Evolutionary conservation across 1,139 yeast genomes (phyloP).

Genomic region (Debaryomyces singareniensis): DNA sequence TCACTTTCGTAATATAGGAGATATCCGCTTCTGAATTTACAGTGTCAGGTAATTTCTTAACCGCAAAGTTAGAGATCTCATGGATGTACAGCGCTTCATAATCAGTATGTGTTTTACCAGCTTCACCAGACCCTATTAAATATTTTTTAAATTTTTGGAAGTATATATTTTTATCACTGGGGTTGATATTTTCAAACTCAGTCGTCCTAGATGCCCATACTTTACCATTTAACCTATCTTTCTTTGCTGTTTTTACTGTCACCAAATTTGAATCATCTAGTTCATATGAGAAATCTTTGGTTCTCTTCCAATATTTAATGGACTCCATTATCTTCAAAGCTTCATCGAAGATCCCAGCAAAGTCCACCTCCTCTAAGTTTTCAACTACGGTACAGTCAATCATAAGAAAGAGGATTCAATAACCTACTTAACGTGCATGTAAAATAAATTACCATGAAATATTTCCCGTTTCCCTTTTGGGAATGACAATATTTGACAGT

Average conservation of each 20-base stretch:
- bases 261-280: conserved; percentile 3
- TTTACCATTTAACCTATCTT: conserved; percentile 9
- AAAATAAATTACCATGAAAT: neutral
- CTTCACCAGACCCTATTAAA: conserved; percentile 13
- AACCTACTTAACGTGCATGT: too few relatives aligned
- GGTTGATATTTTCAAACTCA: conserved; percentile 12
- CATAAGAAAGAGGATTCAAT: too few relatives aligned
- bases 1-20: conserved; percentile 21
- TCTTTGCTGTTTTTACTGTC: neutral
- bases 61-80: conserved; percentile 18
- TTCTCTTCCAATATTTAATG: conserved; percentile 10
- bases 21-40: neutral
- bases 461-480: conserved; percentile 6
- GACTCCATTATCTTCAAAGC: conserved; percentile 6
- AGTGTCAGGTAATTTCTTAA: conserved; percentile 11
- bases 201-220: conserved; percentile 18
- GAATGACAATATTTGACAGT: too few relatives aligned
- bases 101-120: conserved; percentile 25
- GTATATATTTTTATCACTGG: conserved; percentile 10
- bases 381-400: too few relatives aligned
- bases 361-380: conserved; percentile 3
- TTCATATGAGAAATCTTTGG: conserved; percentile 6
- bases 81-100: conserved; percentile 30
- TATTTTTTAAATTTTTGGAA: conserved; percentile 10
- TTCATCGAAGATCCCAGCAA: conserved; percentile 3